Base-by-base conservation (phyloP, 108 stramenopile genomes). In the Pseudonitzschia multiseries region DNA sequence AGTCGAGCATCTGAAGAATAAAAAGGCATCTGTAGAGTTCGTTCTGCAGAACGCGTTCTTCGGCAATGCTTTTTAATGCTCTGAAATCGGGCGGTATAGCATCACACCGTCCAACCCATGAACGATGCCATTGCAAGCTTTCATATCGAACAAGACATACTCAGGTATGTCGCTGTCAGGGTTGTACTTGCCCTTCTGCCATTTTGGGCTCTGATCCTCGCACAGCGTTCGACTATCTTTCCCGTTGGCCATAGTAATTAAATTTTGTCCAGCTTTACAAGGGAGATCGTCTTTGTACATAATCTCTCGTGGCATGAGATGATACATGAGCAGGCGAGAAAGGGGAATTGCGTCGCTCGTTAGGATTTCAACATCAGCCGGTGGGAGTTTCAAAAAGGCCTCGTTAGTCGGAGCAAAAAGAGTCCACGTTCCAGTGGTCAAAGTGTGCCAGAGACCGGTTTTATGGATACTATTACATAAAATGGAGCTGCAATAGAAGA, bases 391-490 rank as follows among this genome's bases (percentile, higher is more conserved):
- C 27, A 52, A 78, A 61, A 87, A 87, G 0, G 86, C 86, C 4
- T 69, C 76, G 75, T 83, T 77, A 26, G 76, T 81, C 18, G 86
- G 86, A 32, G 83, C 86, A 57, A 78, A 78, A 0, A 78, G 15
- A 17, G 77, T 78, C 32, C 43, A 69, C 13, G 14, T 68, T 18
- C 66, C 56, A 13, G 17, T 22, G 50, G 4, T 43, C 43, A 75
- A 36, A 8, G 13, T 28, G 24, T 18, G 52, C 21, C 6, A 53
- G 4, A 75, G 22, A n/a, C 74, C 74, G 41, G 74, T 60, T 15
- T 9, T 29, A 26, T 59, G 22, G n/a, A 68, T 18, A 29, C 10
- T 20, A 13, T 43, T n/a, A 8, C 65, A 68, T 5, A 75, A 21
- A 40, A 79, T 88, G 14, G 81, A 81, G 61, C 57, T 59, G 57